Base-by-base conservation (phyloP, 2,329 filamentous ascomycete genomes). In the Cordyceps cateniannulata region DNA sequence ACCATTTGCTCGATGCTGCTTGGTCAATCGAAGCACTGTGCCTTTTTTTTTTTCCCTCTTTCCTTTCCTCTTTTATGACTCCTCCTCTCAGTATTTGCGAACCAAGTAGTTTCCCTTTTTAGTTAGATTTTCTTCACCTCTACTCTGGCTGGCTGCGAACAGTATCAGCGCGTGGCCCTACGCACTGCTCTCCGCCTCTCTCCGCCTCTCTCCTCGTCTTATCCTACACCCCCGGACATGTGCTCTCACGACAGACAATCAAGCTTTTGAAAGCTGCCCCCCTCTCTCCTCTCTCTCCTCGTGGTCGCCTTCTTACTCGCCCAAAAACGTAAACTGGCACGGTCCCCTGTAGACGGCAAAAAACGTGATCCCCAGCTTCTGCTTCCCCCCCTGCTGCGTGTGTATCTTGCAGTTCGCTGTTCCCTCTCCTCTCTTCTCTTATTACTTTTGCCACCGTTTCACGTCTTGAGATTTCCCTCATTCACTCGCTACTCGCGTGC, bases 1-100 rank as follows among this genome's bases (percentile, higher is more conserved):
- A 76, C 73, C 72, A 73, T 71, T 73, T 74, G 68, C 73, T 76
- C 68, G 70, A 75, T 74, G 72, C 72, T 76, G 73, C 73, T 75
- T 76, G 73, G 73, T 74, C 73, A 71, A 75, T 70, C 61, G 63
- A n/a, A n/a, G 48, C 47, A 3, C 35, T 16, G 1, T 12, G 8
- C 58, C 56, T 5, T 50, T 27, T 57, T 40, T 6, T 32, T 45
- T 29, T 63, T 20, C 61, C 48, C 44, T 22, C 44, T 22, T 14
- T 58, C 14, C 49, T 35, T 35, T 53, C 20, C 53, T 48, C 5
- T 62, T 18, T 59, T 38, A 16, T 47, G 44, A n/a, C 62, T 22
- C 63, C 51, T 51, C 27, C 62, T 45, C 55, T 57, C 32, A 9
- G 2, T 7, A 3, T 10, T 7, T 2, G 7, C 32, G 32, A n/a